Evolutionary conservation across 495 filamentous ascomycete genomes (phyloP), one percentile per base, ranked within the genome.

Genomic region (Neurospora terricola): DNA sequence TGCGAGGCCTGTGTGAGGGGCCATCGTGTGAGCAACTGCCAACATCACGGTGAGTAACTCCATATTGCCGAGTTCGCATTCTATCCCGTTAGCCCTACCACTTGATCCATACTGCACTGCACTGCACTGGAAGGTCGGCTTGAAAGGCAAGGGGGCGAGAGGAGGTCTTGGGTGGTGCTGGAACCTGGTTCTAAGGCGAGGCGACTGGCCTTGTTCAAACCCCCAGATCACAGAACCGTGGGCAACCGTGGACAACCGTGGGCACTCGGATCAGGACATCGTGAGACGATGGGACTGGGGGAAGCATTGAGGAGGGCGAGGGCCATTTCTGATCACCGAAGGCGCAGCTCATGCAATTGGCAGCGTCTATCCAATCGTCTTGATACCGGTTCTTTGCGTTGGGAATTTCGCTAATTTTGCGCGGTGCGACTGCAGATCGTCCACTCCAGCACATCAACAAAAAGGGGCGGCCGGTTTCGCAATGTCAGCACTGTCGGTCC

Each of bases 381-480:
- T 66, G 54, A 66, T 18, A 66, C 27, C 54, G 27, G 14, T 34
- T 62, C 27, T 66, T 66, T 66, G 14, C 54, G 27, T 66, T 34
- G 12, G 54, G 54, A 66, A 34, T 74, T 48, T 71, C 48, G 40
- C 54, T 66, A 66, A 66, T 66, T 66, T 66, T 66, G 27, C 70
- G 38, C 59, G 27, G 75, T 77, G 78, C 71, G 18, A 73, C 38
- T 73, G 74, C 80, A 98, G 96, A 98, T 83, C 93, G 96, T 77
- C 92, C 92, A 75, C 89, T 99, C 74, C 90, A 91, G 80, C 96
- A 96, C 82, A 97, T 98, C 87, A 96, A 96, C 85, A 97, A 97
- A 84, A 98, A 99, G 78, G 96, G 96, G 82, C 92, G 96, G 77
- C 96, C 96, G 76, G 95, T 98, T 78, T 97, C 95, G 82, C 96